These are phyloP conservation scores for Herpotrichia juniperi DNA, from an alignment of 2,329 filamentous ascomycete genomes.

Conservation along the genomic window DNA sequence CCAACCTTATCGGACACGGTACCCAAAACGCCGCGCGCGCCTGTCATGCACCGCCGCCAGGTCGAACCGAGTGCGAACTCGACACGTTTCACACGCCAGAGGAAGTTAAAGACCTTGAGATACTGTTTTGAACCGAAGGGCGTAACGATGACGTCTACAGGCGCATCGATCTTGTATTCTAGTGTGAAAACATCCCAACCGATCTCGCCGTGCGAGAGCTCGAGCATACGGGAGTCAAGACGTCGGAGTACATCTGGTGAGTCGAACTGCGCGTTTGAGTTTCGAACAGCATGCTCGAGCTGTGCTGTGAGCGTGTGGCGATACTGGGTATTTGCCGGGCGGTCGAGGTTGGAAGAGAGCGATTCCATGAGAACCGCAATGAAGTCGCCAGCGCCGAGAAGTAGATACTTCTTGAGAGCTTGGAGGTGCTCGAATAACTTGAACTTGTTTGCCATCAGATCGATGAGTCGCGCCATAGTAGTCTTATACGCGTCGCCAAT, in stretches of 20 bases:
- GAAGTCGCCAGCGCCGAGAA: conserved; percentile 95
- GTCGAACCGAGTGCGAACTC: conserved; percentile 91
- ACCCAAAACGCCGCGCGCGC: conserved; percentile 86
- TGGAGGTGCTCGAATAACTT: conserved; percentile 90
- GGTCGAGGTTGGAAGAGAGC: conserved; percentile 86
- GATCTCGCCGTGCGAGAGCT: conserved; percentile 94
- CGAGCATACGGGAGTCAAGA: conserved; percentile 96
- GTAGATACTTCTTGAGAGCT: conserved; percentile 91
- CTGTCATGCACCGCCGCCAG: conserved; percentile 96
- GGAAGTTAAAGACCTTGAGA: conserved; percentile 98
- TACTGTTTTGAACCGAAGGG: conserved; percentile 96
- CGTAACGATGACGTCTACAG: conserved; percentile 95
- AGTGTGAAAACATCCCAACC: conserved; percentile 99
- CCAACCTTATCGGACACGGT: conserved; percentile 74
- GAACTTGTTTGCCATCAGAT: conserved; percentile 95
- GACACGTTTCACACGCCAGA: conserved; percentile 97
- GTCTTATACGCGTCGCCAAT: conserved; percentile 98
- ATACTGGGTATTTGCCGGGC: conserved; percentile 95
- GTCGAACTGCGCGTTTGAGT: conserved; percentile 96
- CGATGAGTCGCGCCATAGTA: conserved; percentile 92
- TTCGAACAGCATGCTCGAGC: conserved; percentile 93
- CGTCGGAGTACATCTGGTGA: conserved; percentile 87
- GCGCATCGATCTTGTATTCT: conserved; percentile 97
- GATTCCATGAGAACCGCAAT: conserved; percentile 98
- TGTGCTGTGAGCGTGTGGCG: conserved; percentile 97